A percentile compares a stretch with the other conserved stretches of the same genome.
phyloP scores from a whole-genome alignment of 75 land plant genomes.

The Ceratopteris richardii region DNA sequence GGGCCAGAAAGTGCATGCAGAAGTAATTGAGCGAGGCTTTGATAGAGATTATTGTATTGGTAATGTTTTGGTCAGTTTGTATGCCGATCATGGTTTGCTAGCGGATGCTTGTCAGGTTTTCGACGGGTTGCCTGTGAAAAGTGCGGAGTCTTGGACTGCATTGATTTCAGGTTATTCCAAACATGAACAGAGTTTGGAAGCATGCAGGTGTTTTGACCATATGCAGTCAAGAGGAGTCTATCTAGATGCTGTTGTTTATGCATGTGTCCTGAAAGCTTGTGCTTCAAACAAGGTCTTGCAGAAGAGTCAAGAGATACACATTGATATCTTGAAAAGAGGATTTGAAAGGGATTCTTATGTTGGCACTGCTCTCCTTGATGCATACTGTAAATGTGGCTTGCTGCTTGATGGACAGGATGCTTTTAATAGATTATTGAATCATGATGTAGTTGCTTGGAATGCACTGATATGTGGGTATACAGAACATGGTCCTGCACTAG shows the following conservation, averaged over 20 bases:
- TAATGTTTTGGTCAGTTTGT: slow-evolving; percentile 9
- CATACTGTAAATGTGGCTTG: slow-evolving; percentile 25
- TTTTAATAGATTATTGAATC: slow-evolving; percentile 33
- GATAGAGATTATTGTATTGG: slow-evolving; percentile 6
- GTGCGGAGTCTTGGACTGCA: slow-evolving; percentile 11
- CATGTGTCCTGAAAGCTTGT: slow-evolving; percentile 29
- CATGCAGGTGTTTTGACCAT: slow-evolving; percentile 15
- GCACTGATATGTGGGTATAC: slow-evolving; percentile 46
- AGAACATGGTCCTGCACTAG: slow-evolving; percentile 15
- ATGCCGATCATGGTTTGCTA: slow-evolving; percentile 5
- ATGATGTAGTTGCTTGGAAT: slow-evolving; percentile 59
- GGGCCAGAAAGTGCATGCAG: slow-evolving; percentile 1
- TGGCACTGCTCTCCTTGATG: slow-evolving; percentile 15
- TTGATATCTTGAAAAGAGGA: slow-evolving; percentile 25
- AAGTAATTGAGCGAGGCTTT: not conserved
- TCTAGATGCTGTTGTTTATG: slow-evolving; percentile 17
- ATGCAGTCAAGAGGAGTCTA: slow-evolving; percentile 14
- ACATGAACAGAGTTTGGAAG: slow-evolving; percentile 2
- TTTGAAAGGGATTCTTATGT: slow-evolving; percentile 29
- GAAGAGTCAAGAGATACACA: slow-evolving; percentile 21
- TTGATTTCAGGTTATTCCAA: slow-evolving; percentile 21
- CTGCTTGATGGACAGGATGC: slow-evolving; percentile 16
- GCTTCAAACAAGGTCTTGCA: slow-evolving; percentile 7
- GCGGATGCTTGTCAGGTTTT: slow-evolving; percentile 10
- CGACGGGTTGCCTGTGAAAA: not conserved